These are phyloP conservation scores for Schizophyllum commune DNA, from an alignment of 1,284 basidiomycete species.

Conservation along the genomic window DNA sequence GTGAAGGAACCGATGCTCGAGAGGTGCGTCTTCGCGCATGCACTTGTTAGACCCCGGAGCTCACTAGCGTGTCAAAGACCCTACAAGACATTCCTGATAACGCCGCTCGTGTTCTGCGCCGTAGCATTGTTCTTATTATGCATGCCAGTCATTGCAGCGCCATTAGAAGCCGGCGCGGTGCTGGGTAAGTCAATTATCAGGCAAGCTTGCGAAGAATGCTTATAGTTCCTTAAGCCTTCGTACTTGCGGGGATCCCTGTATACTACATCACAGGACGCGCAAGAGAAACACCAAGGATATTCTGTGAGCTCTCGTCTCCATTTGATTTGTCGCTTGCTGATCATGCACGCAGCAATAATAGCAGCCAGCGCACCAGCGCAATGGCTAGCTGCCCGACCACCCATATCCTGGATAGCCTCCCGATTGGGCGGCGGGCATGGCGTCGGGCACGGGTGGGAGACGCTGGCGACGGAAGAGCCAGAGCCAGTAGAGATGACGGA, in stretches of 20 bases:
- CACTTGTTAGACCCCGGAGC: not conserved
- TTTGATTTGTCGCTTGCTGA: not conserved
- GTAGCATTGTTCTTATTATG: conserved; percentile 89
- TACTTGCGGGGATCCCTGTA: conserved; percentile 72
- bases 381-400: conserved; percentile 5
- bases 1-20: conserved; percentile 88
- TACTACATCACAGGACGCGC: conserved; percentile 70
- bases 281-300: conserved; percentile 17
- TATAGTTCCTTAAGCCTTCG: conserved; percentile 40
- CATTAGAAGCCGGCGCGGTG: conserved; percentile 80
- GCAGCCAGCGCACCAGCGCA: not conserved
- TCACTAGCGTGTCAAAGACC: conserved; percentile 44
- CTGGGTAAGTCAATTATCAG: conserved; percentile 49
- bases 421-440: conserved; percentile 40
- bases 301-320: not conserved
- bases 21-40: conserved; percentile 36
- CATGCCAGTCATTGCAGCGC: conserved; percentile 94
- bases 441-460: conserved; percentile 61
- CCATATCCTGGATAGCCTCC: conserved; percentile 35
- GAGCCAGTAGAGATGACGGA: conserved; percentile 61
- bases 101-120: conserved; percentile 86
- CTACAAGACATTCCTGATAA: conserved; percentile 87
- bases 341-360: not conserved
- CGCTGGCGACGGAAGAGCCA: conserved; percentile 65
- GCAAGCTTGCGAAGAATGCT: not conserved